A percentile compares a stretch with the other conserved stretches of the same genome.
These are phyloP conservation scores for Microdochium paspali DNA, from an alignment of 2,329 filamentous ascomycete genomes.

Conservation along the genomic window DNA sequence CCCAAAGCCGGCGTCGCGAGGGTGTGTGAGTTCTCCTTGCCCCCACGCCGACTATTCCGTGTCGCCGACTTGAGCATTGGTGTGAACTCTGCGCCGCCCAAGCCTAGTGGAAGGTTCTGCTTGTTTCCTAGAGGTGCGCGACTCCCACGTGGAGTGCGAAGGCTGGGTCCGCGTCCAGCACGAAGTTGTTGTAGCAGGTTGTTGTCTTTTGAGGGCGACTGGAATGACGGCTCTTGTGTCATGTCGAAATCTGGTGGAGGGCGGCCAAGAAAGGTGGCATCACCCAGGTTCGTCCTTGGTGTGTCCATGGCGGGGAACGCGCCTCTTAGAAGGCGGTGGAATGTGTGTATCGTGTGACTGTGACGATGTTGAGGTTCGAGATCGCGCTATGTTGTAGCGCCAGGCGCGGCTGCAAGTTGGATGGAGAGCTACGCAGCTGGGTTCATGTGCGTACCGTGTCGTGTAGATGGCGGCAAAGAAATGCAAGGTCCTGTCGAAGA, in stretches of 20 bases:
- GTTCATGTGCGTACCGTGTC: not conserved
- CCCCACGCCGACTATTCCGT: constrained; percentile 55
- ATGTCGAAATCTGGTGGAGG: constrained; percentile 65
- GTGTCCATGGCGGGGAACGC: constrained; percentile 51
- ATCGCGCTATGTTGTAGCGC: not conserved
- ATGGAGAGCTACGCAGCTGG: not conserved
- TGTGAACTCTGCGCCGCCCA: constrained; percentile 76
- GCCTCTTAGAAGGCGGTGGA: not conserved
- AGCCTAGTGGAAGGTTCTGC: constrained; percentile 58
- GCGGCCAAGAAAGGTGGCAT: constrained; percentile 70
- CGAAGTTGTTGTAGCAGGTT: constrained; percentile 69
- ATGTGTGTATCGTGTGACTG: constrained; percentile 1
- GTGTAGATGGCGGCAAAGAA: not conserved
- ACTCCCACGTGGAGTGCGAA: constrained; percentile 63
- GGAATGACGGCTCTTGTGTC: constrained; percentile 81
- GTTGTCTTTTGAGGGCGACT: constrained; percentile 66
- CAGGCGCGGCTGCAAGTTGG: not conserved
- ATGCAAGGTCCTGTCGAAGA: not conserved
- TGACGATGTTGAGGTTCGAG: not conserved
- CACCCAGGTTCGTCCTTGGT: constrained; percentile 74
- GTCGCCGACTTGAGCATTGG: constrained; percentile 80
- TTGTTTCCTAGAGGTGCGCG: constrained; percentile 63
- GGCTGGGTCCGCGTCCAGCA: constrained; percentile 50
- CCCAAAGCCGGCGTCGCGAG: constrained; percentile 61
- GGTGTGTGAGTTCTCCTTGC: constrained; percentile 51